Percentiles rank a stretch among this genome's conserved stretches.
Evolutionary conservation across 2,329 filamentous ascomycete genomes (phyloP).

Genomic region (Aureobasidium namibiae): DNA sequence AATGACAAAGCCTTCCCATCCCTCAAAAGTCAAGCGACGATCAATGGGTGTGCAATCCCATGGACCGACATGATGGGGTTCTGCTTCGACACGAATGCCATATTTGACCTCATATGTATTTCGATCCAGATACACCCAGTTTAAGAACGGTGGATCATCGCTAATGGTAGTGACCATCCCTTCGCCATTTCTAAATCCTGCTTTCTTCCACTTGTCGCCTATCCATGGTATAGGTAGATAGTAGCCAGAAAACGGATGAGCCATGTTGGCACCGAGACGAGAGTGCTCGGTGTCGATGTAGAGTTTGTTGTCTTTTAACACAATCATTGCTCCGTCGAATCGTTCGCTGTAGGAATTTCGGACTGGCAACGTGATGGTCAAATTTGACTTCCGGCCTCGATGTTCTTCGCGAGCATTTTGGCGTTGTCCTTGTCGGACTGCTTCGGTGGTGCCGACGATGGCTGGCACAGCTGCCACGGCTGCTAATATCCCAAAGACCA

Average conservation of each 20-base stretch:
- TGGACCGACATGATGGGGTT: constrained; percentile 65
- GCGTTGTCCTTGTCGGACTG: constrained; percentile 24
- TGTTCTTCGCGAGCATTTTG: constrained; percentile 26
- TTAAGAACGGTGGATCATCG: constrained; percentile 53
- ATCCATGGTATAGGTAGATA: constrained; percentile 44
- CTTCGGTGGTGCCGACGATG: constrained; percentile 29
- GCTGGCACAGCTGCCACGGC: constrained; percentile 26
- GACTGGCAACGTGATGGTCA: constrained; percentile 22
- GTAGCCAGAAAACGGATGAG: constrained; percentile 43
- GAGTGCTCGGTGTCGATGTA: constrained; percentile 15
- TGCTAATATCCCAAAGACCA: constrained; percentile 26
- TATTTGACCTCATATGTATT: constrained; percentile 54
- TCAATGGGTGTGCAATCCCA: constrained; percentile 73
- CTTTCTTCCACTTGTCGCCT: constrained; percentile 22
- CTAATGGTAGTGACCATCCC: constrained; percentile 43
- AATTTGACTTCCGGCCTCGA: constrained; percentile 24
- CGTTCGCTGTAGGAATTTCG: constrained; percentile 20
- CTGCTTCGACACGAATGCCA: constrained; percentile 61
- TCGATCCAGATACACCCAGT: constrained; percentile 60
- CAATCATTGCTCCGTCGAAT: constrained; percentile 24
- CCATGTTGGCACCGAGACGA: constrained; percentile 15
- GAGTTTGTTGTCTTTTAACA: constrained; percentile 21
- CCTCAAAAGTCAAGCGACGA: constrained; percentile 42
- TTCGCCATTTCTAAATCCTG: constrained; percentile 29
- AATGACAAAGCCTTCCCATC: constrained; percentile 49